Conservation (phyloP, 1,284 basidiomycete species). For the Austroboletus niveus region DNA sequence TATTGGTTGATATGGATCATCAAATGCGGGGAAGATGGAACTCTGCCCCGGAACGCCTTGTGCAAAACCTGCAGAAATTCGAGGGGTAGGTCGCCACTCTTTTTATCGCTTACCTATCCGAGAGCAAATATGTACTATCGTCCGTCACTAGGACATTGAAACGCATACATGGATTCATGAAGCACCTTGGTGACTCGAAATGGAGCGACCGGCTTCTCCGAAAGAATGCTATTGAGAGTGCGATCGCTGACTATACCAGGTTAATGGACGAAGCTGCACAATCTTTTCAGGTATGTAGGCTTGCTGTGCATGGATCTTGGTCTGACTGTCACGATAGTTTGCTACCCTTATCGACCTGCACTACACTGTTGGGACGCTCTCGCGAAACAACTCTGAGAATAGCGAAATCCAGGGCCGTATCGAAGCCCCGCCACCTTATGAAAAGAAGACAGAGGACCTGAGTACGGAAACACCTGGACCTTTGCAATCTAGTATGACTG, state of each 20-base stretch:
- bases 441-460: slow-evolving; percentile 1
- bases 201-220: slow-evolving; percentile 43
- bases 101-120: background rate
- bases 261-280: slow-evolving; percentile 44
- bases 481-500: background rate
- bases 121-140: background rate
- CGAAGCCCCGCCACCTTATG: slow-evolving; percentile 24
- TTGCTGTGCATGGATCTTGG: background rate
- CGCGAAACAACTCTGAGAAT: slow-evolving; percentile 1
- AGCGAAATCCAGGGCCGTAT: background rate
- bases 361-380: slow-evolving; percentile 34
- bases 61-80: slow-evolving; percentile 44
- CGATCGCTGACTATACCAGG: slow-evolving; percentile 34
- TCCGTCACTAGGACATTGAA: slow-evolving; percentile 35
- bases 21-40: slow-evolving; percentile 50
- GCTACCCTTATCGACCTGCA: slow-evolving; percentile 53
- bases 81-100: slow-evolving; percentile 35
- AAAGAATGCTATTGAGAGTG: slow-evolving; percentile 40
- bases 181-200: slow-evolving; percentile 36
- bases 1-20: slow-evolving; percentile 44
- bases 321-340: slow-evolving; percentile 31
- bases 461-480: background rate
- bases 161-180: slow-evolving; percentile 42
- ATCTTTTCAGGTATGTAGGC: slow-evolving; percentile 43
- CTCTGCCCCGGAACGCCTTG: slow-evolving; percentile 40